Conservation (phyloP, 768 basidiomycete genomes). For the Vararia minispora region DNA sequence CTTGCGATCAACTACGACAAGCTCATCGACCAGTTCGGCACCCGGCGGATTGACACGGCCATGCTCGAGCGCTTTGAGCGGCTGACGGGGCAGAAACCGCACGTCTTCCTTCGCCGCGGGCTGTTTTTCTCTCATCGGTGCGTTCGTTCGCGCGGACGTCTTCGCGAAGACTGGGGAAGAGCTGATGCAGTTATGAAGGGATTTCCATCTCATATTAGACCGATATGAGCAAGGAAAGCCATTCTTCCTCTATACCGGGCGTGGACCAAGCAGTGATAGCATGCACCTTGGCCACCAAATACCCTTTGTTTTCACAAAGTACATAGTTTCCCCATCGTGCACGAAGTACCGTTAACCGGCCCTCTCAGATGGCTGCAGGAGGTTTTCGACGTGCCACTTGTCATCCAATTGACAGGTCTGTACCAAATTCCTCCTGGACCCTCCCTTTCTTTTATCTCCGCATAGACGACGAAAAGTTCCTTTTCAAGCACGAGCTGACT, state of each 20-base stretch:
- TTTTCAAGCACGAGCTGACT: conserved; percentile 93
- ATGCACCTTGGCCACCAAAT: conserved; percentile 98
- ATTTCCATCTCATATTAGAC: conserved; percentile 88
- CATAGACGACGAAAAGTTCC: conserved; percentile 94
- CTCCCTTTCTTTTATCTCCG: background rate
- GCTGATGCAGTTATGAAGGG: conserved; percentile 35
- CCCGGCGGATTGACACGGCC: conserved; percentile 62
- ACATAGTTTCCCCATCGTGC: conserved; percentile 17
- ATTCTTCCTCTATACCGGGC: conserved; percentile 95
- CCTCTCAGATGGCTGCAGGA: conserved; percentile 84
- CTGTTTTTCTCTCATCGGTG: conserved; percentile 99
- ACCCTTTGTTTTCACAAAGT: conserved; percentile 97
- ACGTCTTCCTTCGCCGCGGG: conserved; percentile 78
- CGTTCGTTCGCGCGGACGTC: conserved; percentile 14
- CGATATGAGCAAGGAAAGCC: conserved; percentile 95
- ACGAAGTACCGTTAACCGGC: background rate
- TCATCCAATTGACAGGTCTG: conserved; percentile 89
- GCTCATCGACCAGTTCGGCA: conserved; percentile 89
- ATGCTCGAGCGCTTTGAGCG: conserved; percentile 84
- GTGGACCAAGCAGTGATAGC: conserved; percentile 92
- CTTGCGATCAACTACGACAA: conserved; percentile 96
- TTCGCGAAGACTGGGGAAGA: background rate
- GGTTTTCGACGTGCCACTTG: conserved; percentile 88
- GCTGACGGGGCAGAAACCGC: conserved; percentile 80
- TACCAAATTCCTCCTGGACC: background rate